Evolutionary conservation across 495 filamentous ascomycete genomes (phyloP), one percentile per base, ranked within the genome.

Genomic region (Hypoxylon fragiforme): DNA sequence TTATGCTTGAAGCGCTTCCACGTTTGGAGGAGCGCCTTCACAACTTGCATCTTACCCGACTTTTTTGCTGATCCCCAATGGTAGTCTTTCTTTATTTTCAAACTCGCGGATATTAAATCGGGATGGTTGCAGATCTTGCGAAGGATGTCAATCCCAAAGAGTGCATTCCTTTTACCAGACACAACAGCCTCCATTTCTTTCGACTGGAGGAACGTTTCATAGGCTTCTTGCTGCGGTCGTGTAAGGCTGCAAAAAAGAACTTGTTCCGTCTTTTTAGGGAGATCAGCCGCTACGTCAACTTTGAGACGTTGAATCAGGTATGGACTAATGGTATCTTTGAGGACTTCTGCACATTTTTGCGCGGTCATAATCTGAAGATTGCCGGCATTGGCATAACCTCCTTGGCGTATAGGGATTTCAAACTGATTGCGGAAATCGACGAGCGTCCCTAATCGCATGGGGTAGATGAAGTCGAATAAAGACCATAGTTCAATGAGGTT

Each of bases 91-190:
- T 86, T 83, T n/a, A 70, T 65, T 19, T 79, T 83, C 22, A 85
- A 62, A 21, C 40, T 50, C 31, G 89, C 86, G 47, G 91, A 84
- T 2, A 84, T 73, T 2, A 98, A 76, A 68, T 98, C 92, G 1
- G 94, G 92, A 60, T 98, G 94, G 63, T 97, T 97, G 73, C 94
- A 96, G 35, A 98, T 91, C 74, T 98, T 98, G 48, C 94, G 87
- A 28, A 98, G 74, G 18, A 90, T 87, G 62, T 96, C 91, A 46
- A 98, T 88, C 7, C 91, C 92, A 64, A 85, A 92, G 1, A 98
- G 73, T 1, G 87, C 85, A 54, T 95, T 87, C n/a, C 81, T 77
- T 16, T 81, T 85, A 20, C 86, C 85, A 31, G 79, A 81, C 9
- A 89, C 67, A 47, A 98, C 92, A 0, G 84, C 79, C 13, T 78